These are phyloP conservation scores for Lentinus polychrous DNA, from an alignment of 1,284 basidiomycete genomes.

Conservation along the genomic window DNA sequence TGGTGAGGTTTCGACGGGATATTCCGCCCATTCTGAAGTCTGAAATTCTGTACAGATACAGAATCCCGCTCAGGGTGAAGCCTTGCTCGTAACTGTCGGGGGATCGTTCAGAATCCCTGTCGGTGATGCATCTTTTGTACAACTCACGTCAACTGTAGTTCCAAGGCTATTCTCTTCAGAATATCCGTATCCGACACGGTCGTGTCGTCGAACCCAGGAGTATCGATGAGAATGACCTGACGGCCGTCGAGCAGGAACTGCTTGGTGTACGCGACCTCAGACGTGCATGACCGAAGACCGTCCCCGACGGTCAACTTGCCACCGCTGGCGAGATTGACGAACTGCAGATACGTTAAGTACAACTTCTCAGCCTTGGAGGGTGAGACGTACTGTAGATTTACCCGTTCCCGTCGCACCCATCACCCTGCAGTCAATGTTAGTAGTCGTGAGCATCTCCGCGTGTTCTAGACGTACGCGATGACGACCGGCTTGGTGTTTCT, in stretches of 20 bases:
- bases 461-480: too few relatives aligned
- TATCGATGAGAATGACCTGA: conserved; percentile 26
- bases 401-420: conserved; percentile 19
- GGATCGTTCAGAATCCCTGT: background rate
- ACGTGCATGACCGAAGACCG: conserved; percentile 15
- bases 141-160: conserved; percentile 11
- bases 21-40: conserved; percentile 45
- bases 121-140: conserved; percentile 22
- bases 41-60: conserved; percentile 50
- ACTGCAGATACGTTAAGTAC: conserved; percentile 8
- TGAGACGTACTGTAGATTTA: conserved; percentile 15
- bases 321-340: conserved; percentile 18
- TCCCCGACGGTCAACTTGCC: conserved; percentile 13
- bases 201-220: conserved; percentile 33
- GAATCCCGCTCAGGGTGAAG: conserved; percentile 40
- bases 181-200: conserved; percentile 31
- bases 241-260: conserved; percentile 20
- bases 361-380: background rate
- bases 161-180: conserved; percentile 25
- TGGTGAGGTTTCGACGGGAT: conserved; percentile 41
- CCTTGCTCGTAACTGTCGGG: conserved; percentile 29
- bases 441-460: background rate
- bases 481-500: too few relatives aligned
- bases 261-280: conserved; percentile 9
- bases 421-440: conserved; percentile 5